Percentiles rank a stretch among this genome's conserved stretches.
phyloP scores from a whole-genome alignment of 1,139 yeast genomes.

The Eremothecium gossypii region DNA sequence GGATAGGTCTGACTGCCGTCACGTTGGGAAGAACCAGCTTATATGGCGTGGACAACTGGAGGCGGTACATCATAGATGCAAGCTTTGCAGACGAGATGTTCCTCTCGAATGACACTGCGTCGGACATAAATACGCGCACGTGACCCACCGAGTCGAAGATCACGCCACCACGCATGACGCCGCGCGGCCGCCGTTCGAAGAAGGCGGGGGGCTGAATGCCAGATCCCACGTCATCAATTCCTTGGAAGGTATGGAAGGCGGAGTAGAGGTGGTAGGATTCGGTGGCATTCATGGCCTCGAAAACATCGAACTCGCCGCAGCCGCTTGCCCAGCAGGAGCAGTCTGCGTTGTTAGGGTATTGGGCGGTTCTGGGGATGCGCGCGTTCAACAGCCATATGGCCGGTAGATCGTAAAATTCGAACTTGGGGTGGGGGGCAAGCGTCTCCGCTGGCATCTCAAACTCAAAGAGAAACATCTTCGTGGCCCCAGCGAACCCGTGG shows the following conservation, averaged over 20 bases:
- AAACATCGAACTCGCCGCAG: slow-evolving; percentile 77
- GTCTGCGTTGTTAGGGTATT: slow-evolving; percentile 50
- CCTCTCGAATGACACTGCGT: slow-evolving; percentile 41
- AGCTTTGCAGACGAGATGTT: too few relatives aligned
- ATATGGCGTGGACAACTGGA: too few relatives aligned
- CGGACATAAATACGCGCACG: slow-evolving; percentile 53
- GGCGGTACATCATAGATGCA: too few relatives aligned
- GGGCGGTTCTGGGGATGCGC: slow-evolving; percentile 70
- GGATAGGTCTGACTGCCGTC: too few relatives aligned
- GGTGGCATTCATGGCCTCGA: slow-evolving; percentile 52
- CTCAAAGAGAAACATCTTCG: slow-evolving; percentile 82
- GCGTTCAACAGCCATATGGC: slow-evolving; percentile 71
- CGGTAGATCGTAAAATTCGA: slow-evolving; percentile 48
- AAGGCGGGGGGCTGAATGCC: slow-evolving; percentile 55
- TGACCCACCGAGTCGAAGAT: slow-evolving; percentile 52
- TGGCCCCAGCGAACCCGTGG: slow-evolving; percentile 76
- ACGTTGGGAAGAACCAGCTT: too few relatives aligned
- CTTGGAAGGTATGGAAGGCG: slow-evolving; percentile 67
- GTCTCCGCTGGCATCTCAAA: slow-evolving; percentile 67
- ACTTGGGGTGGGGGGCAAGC: slow-evolving; percentile 35
- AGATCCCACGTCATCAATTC: slow-evolving; percentile 46
- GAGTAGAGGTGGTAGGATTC: slow-evolving; percentile 49
- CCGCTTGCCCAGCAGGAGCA: slow-evolving; percentile 75
- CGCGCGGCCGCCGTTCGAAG: slow-evolving; percentile 41
- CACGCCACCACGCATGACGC: slow-evolving; percentile 61